These are phyloP conservation scores for Xylaria sp. DNA, from an alignment of 2,329 filamentous ascomycete species.

Conservation along the genomic window DNA sequence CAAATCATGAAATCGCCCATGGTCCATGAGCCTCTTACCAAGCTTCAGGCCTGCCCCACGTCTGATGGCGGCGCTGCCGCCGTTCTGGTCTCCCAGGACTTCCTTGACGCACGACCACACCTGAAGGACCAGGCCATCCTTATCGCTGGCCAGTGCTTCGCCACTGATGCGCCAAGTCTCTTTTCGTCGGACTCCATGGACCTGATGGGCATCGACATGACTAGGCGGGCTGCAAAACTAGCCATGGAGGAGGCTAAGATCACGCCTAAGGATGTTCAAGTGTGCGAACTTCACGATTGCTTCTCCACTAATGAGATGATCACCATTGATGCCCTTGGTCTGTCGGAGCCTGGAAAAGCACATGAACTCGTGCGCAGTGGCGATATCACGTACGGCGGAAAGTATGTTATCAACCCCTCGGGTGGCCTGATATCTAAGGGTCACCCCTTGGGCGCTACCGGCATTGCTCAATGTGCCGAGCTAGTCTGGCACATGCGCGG, in stretches of 20 bases:
- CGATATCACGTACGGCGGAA: constrained; percentile 86
- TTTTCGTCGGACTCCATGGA: constrained; percentile 81
- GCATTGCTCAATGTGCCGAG: constrained; percentile 93
- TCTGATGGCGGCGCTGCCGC: constrained; percentile 88
- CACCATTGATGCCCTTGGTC: constrained; percentile 77
- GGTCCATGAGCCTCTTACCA: constrained; percentile 84
- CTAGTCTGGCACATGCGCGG: constrained; percentile 92
- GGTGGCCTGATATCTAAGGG: constrained; percentile 95
- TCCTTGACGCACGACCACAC: constrained; percentile 79
- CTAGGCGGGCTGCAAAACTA: constrained; percentile 58
- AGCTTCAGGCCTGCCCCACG: constrained; percentile 97
- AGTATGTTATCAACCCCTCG: constrained; percentile 83
- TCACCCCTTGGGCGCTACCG: constrained; percentile 87
- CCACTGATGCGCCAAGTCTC: constrained; percentile 75
- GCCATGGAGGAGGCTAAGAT: constrained; percentile 72
- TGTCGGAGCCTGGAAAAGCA: constrained; percentile 73
- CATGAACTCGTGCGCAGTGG: constrained; percentile 84
- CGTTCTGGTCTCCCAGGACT: constrained; percentile 80
- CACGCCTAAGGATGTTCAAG: constrained; percentile 64
- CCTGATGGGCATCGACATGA: constrained; percentile 85
- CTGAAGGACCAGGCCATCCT: constrained; percentile 77
- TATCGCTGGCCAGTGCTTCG: constrained; percentile 80
- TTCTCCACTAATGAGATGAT: constrained; percentile 95
- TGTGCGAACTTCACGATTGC: constrained; percentile 94
- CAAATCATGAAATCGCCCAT: constrained; percentile 70